Percentiles rank a stretch among this genome's conserved stretches.
Conservation (phyloP, 2,329 filamentous ascomycete species). For the Hypoxylon sp. region DNA sequence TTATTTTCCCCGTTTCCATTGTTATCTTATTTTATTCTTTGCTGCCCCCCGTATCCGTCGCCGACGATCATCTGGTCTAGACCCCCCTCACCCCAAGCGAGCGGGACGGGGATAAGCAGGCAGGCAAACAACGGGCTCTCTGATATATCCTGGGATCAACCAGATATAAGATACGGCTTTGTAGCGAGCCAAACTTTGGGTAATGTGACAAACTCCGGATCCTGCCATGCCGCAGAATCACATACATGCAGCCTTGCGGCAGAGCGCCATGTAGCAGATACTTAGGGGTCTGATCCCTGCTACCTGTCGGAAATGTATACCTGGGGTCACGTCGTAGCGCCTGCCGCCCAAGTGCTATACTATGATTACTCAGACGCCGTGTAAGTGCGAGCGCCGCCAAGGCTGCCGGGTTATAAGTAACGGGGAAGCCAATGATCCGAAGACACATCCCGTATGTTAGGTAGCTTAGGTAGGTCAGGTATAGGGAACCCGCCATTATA, state of each 20-base stretch:
- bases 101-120: constrained; percentile 1
- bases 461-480: constrained; percentile 19
- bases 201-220: constrained; percentile 8
- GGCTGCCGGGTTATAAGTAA: neutral
- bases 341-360: constrained; percentile 4
- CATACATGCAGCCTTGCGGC: constrained; percentile 1
- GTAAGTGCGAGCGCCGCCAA: constrained; percentile 5
- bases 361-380: constrained; percentile 26
- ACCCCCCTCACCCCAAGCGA: neutral
- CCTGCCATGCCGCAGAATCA: constrained; percentile 2
- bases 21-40: constrained; percentile 2
- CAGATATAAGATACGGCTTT: constrained; percentile 18
- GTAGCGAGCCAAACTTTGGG: constrained; percentile 11
- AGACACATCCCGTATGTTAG: constrained; percentile 33
- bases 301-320: constrained; percentile 8
- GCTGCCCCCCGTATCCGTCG: neutral
- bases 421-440: constrained; percentile 16
- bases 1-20: neutral
- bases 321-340: neutral
- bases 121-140: neutral
- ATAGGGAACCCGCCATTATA: neutral
- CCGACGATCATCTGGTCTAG: constrained; percentile 28
- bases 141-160: constrained; percentile 13
- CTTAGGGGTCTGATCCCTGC: neutral
- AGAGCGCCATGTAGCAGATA: neutral